Conservation (phyloP, 805 yeast genomes). For the Kluyveromyces wickerhamii region DNA sequence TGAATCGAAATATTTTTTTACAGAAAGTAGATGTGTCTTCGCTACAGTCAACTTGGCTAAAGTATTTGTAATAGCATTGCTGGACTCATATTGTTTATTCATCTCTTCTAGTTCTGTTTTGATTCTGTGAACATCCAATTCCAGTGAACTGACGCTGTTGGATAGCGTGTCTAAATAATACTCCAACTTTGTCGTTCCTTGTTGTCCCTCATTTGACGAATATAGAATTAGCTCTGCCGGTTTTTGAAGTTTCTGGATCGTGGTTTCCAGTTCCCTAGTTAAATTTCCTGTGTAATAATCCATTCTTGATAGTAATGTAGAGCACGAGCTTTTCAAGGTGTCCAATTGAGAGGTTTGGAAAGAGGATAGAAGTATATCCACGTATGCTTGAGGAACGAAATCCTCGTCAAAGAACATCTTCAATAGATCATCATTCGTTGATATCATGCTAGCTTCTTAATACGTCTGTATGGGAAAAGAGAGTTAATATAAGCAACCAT, state of each 20-base stretch:
- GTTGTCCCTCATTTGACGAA: slow-evolving; percentile 11
- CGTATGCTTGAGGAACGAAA: slow-evolving; percentile 55
- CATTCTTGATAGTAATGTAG: slow-evolving; percentile 47
- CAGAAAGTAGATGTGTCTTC: slow-evolving; percentile 39
- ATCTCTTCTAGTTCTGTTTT: slow-evolving; percentile 21
- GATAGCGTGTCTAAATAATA: slow-evolving; percentile 57
- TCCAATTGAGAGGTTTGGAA: slow-evolving; percentile 29
- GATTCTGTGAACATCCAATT: slow-evolving; percentile 37
- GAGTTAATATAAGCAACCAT: no score
- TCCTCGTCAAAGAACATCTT: slow-evolving; percentile 63
- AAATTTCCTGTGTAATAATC: slow-evolving; percentile 57
- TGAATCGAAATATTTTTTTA: slow-evolving; percentile 39
- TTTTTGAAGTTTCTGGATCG: slow-evolving; percentile 40
- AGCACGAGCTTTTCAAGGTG: slow-evolving; percentile 40
- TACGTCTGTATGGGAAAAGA: no score
- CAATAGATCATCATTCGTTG: slow-evolving; percentile 35
- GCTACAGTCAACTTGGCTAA: slow-evolving; percentile 39
- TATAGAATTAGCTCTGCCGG: slow-evolving; percentile 45
- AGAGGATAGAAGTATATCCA: slow-evolving; percentile 51
- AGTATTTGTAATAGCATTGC: slow-evolving; percentile 20
- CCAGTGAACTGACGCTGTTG: slow-evolving; percentile 49
- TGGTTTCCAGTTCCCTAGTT: slow-evolving; percentile 43
- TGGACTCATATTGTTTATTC: slow-evolving; percentile 15
- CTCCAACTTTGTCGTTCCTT: slow-evolving; percentile 50
- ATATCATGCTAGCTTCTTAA: background rate